Conservation (phyloP, 2,329 filamentous ascomycete species). For the Colletotrichum nymphaeae region DNA sequence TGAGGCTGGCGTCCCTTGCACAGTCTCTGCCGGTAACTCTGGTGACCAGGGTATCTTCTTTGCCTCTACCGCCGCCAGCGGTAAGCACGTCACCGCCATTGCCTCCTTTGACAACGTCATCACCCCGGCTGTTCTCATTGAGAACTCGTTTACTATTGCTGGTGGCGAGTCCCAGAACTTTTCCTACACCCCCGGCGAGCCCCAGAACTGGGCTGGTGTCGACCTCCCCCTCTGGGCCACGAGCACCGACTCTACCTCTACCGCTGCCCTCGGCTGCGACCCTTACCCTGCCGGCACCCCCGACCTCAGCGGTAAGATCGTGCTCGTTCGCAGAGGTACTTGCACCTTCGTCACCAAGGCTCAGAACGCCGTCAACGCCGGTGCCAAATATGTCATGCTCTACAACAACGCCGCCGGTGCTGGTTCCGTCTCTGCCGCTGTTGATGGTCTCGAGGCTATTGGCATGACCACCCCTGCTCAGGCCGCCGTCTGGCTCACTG, state of each 20-base stretch:
- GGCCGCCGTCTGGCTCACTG: slow-evolving; percentile 57
- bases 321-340: slow-evolving; percentile 68
- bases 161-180: slow-evolving; percentile 49
- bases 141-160: slow-evolving; percentile 54
- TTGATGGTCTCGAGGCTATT: slow-evolving; percentile 47
- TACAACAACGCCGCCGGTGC: slow-evolving; percentile 66
- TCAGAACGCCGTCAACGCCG: slow-evolving; percentile 61
- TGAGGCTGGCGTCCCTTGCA: slow-evolving; percentile 63
- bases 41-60: slow-evolving; percentile 61
- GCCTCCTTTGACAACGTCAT: slow-evolving; percentile 62
- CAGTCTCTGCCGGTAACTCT: slow-evolving; percentile 64
- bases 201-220: slow-evolving; percentile 56
- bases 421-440: slow-evolving; percentile 45
- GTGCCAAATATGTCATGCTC: slow-evolving; percentile 70
- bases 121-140: slow-evolving; percentile 54
- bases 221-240: slow-evolving; percentile 61
- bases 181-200: slow-evolving; percentile 55
- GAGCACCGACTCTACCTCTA: slow-evolving; percentile 57
- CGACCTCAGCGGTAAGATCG: slow-evolving; percentile 67
- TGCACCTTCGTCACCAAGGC: slow-evolving; percentile 68
- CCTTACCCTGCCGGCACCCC: slow-evolving; percentile 64
- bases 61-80: slow-evolving; percentile 59
- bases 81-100: slow-evolving; percentile 58
- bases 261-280: slow-evolving; percentile 62
- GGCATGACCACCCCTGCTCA: slow-evolving; percentile 55